Percentiles rank a stretch among this genome's conserved stretches.
These are phyloP conservation scores for Nemania serpens DNA, from an alignment of 2,329 filamentous ascomycete species.

Conservation along the genomic window DNA sequence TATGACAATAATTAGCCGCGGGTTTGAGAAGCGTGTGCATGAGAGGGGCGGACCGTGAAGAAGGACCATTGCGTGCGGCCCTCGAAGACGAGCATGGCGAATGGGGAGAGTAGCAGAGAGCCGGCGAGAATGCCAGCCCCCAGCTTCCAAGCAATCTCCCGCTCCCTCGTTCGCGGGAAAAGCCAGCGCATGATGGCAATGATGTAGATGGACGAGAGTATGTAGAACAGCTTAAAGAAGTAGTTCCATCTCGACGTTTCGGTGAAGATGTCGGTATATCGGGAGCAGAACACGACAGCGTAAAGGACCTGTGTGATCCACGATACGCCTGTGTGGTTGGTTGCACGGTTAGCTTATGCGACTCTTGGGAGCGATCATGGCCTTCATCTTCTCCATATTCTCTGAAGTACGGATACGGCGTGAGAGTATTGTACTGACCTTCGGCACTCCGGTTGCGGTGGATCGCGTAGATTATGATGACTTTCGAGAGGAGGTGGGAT, in stretches of 20 bases:
- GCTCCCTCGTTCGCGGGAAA: constrained; percentile 85
- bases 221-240: constrained; percentile 88
- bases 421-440: constrained; percentile 50
- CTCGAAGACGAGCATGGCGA: constrained; percentile 73
- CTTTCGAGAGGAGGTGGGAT: constrained; percentile 84
- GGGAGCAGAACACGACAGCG: constrained; percentile 79
- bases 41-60: constrained; percentile 49
- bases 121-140: constrained; percentile 71
- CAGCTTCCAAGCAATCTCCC: constrained; percentile 92
- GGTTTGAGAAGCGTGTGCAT: background rate
- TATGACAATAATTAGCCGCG: constrained; percentile 43
- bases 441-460: constrained; percentile 87
- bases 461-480: constrained; percentile 88
- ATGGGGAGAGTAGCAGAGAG: constrained; percentile 70
- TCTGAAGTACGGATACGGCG: constrained; percentile 37
- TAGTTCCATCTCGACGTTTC: constrained; percentile 69
- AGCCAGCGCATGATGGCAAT: constrained; percentile 85
- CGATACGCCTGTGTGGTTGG: constrained; percentile 70
- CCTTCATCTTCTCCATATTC: too few relatives aligned
- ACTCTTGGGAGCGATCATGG: background rate
- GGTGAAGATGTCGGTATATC: constrained; percentile 82
- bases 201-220: constrained; percentile 82
- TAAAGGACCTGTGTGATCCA: constrained; percentile 91
- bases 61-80: constrained; percentile 52
- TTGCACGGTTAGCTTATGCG: constrained; percentile 26